phyloP scores from a whole-genome alignment of 116 monocot genomes.

The Iris pallida region DNA sequence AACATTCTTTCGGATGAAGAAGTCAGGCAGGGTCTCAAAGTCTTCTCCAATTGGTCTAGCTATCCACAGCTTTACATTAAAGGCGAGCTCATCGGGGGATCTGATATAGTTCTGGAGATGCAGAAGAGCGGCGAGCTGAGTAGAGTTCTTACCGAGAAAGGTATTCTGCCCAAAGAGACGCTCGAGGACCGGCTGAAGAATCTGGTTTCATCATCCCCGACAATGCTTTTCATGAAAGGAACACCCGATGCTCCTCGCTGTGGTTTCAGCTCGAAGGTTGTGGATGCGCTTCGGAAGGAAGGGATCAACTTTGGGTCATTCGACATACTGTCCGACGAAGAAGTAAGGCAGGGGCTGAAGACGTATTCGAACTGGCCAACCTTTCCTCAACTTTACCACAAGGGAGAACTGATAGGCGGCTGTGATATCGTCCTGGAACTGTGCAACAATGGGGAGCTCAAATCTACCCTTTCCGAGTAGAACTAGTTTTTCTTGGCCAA shows the following conservation, averaged over 20 bases:
- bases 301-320: constrained; percentile 70
- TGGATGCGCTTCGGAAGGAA: constrained; percentile 67
- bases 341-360: constrained; percentile 91
- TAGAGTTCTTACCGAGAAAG: constrained; percentile 50
- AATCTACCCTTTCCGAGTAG: constrained; percentile 67
- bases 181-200: constrained; percentile 55
- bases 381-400: constrained; percentile 87
- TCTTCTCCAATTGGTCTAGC: constrained; percentile 87
- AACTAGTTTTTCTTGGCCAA: too few species aligned
- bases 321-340: constrained; percentile 82
- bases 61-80: constrained; percentile 91
- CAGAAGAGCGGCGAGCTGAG: constrained; percentile 85
- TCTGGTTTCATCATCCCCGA: constrained; percentile 43
- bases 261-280: constrained; percentile 94
- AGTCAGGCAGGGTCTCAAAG: constrained; percentile 80
- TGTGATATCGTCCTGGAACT: constrained; percentile 91
- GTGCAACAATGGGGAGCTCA: constrained; percentile 63
- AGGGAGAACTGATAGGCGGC: constrained; percentile 85
- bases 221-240: constrained; percentile 93
- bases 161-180: constrained; percentile 33
- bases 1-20: constrained; percentile 81
- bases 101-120: constrained; percentile 86
- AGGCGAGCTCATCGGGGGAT: constrained; percentile 87
- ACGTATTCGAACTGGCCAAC: constrained; percentile 94
- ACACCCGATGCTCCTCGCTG: constrained; percentile 74